Evolutionary conservation across 257 asterid genomes (phyloP).

Genomic region (Gentiana macrophylla): DNA sequence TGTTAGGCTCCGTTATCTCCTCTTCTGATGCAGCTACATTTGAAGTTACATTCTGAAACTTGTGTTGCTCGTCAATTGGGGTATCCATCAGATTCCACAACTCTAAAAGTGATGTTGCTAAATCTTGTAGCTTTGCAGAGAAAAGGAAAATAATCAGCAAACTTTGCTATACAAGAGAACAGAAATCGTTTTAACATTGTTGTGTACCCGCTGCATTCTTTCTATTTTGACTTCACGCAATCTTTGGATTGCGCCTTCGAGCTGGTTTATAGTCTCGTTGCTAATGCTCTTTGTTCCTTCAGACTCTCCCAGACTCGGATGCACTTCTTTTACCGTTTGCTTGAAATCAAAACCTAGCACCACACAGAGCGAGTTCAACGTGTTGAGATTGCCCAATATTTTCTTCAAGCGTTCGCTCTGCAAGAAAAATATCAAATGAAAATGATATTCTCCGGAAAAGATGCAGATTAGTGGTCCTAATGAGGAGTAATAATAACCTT

Average conservation of each 20-base stretch:
- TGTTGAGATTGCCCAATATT: slow-evolving; percentile 54
- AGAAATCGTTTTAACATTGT: slow-evolving; percentile 3
- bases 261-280: slow-evolving; percentile 52
- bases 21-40: slow-evolving; percentile 84
- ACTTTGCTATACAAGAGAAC: slow-evolving; percentile 7
- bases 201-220: slow-evolving; percentile 79
- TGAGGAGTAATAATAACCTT: slow-evolving; percentile 36
- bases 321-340: slow-evolving; percentile 60
- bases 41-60: slow-evolving; percentile 76
- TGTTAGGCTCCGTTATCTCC: slow-evolving; percentile 76
- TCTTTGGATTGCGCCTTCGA: slow-evolving; percentile 52
- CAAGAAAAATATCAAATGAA: slow-evolving; percentile 21
- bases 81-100: slow-evolving; percentile 99
- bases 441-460: neutral
- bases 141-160: slow-evolving; percentile 9
- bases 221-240: slow-evolving; percentile 59
- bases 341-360: slow-evolving; percentile 90
- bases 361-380: slow-evolving; percentile 61
- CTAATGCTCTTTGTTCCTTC: slow-evolving; percentile 60
- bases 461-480: neutral
- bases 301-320: slow-evolving; percentile 75
- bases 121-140: slow-evolving; percentile 64
- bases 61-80: slow-evolving; percentile 80
- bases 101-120: slow-evolving; percentile 78
- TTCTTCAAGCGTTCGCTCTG: slow-evolving; percentile 88